Percentiles rank a stretch among this genome's conserved stretches.
Conservation (phyloP, 805 yeast species). For the Barnettozyma vustinii region DNA sequence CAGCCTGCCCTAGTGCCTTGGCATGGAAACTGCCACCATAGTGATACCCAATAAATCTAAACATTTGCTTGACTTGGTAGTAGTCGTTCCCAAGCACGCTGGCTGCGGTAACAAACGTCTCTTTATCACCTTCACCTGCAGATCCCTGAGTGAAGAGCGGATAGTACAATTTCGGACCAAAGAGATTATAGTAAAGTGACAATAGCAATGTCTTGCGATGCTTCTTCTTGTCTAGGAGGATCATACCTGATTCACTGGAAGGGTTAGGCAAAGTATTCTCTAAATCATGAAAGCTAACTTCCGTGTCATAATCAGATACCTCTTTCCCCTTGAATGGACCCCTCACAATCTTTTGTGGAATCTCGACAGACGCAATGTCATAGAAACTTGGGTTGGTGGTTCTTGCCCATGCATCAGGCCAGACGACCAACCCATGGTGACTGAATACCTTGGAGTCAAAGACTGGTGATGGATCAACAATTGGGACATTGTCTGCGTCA, state of each 20-base stretch:
- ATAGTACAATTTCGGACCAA: slow-evolving; percentile 56
- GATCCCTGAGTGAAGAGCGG: slow-evolving; percentile 61
- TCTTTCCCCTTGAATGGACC: slow-evolving; percentile 29
- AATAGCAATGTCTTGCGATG: slow-evolving; percentile 49
- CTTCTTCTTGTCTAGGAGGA: slow-evolving; percentile 47
- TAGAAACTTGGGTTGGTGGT: slow-evolving; percentile 57
- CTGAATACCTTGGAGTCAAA: slow-evolving; percentile 39
- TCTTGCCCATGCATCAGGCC: slow-evolving; percentile 74
- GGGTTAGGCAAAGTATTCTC: slow-evolving; percentile 59
- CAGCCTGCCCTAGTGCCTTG: slow-evolving; percentile 41
- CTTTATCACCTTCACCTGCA: slow-evolving; percentile 74
- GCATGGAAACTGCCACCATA: slow-evolving; percentile 23
- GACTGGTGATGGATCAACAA: slow-evolving; percentile 49
- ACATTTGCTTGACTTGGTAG: slow-evolving; percentile 38
- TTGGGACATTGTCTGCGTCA: slow-evolving; percentile 70
- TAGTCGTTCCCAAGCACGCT: slow-evolving; percentile 39
- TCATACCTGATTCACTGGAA: slow-evolving; percentile 60
- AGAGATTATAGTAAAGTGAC: slow-evolving; percentile 52
- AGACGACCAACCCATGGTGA: slow-evolving; percentile 42
- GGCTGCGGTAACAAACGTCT: slow-evolving; percentile 62
- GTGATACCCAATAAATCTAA: slow-evolving; percentile 33
- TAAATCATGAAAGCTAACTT: slow-evolving; percentile 45
- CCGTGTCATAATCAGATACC: slow-evolving; percentile 16
- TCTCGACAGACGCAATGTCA: slow-evolving; percentile 42
- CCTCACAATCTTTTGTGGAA: slow-evolving; percentile 30